Base-by-base conservation (phyloP, 192 early-diverging fungal genomes). In the Obelidium mucronatum region DNA sequence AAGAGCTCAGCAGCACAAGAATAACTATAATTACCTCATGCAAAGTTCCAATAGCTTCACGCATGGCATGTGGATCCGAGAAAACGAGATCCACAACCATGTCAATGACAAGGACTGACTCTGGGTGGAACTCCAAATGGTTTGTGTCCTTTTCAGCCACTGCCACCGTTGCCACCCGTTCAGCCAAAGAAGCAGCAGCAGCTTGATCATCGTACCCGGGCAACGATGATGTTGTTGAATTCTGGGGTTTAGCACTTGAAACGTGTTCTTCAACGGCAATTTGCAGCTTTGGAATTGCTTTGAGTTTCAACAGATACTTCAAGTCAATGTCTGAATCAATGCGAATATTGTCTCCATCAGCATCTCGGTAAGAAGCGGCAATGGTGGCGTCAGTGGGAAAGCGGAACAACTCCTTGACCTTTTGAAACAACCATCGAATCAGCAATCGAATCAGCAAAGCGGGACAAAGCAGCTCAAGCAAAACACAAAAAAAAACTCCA, bases 251-350 rank as follows among this genome's bases (percentile, higher is more conserved):
- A 13, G 31, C 8, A 30, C 5, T 4, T 13, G 8, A 5, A 5
- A 24, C 31, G 44, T 4, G 67, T 30, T n/a, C n/a, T 2, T 19
- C 51, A 30, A 19, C 22, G 11, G n/a, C 8, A 51, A 68, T 11
- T 30, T 17, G 8, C 1, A 68, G 67, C 34, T 53, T 68, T 22
- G 67, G 67, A 1, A 52, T 42, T 53, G 34, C 40, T 11, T 13
- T 17, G 0, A 52, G 51, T 2, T 30, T 11, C 8, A 68, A 30
- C 11, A 68, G 30, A 33, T 52, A 24, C 6, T n/a, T 15, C 24
- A 68, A 13, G 11, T 68, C 67, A 2, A 30, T 17, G 8, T 68
- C 67, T 1, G 67, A 68, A 30, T 68, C 67, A 30, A 68, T 40
- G n/a, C 5, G n/a, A 2, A 68, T 68, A 1, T 19, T n/a, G 51